Evolutionary conservation across 1,284 basidiomycete species (phyloP).

Genomic region (Cerioporus squamosus): DNA sequence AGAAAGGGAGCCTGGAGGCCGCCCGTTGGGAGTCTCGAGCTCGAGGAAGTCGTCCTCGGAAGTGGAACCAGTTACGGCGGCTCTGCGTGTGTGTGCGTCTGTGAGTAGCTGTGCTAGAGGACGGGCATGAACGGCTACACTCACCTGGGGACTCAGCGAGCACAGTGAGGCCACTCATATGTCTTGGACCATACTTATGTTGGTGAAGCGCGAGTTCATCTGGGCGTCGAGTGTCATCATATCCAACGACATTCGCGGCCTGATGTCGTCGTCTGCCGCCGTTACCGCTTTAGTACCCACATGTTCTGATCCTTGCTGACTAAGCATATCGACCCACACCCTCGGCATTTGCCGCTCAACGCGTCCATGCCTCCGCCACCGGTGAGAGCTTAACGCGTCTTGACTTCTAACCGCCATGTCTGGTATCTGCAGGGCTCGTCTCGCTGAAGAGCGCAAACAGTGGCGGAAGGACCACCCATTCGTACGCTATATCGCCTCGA

Average conservation of each 20-base stretch:
- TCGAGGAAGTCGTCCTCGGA: background rate
- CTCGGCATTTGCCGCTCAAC: constrained; percentile 16
- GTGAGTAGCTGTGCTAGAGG: background rate
- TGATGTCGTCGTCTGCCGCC: background rate
- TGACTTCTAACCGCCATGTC: constrained; percentile 55
- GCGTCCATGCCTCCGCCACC: constrained; percentile 19
- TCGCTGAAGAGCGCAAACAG: constrained; percentile 97
- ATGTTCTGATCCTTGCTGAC: constrained; percentile 7
- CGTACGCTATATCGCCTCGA: constrained; percentile 67
- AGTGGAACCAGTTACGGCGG: constrained; percentile 4
- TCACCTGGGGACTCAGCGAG: background rate
- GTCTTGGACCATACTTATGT: constrained; percentile 5
- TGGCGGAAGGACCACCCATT: constrained; percentile 99
- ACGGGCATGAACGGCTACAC: background rate
- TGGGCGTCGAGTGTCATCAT: background rate
- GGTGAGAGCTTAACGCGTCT: constrained; percentile 11
- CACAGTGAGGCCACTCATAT: constrained; percentile 1
- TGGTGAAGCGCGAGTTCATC: background rate
- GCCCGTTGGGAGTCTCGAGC: constrained; percentile 1
- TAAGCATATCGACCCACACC: constrained; percentile 7
- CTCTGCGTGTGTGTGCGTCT: background rate
- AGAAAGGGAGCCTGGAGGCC: background rate
- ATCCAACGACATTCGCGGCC: background rate
- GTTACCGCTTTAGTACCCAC: background rate
- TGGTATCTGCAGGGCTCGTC: constrained; percentile 82